Conservation (phyloP, 805 yeast genomes). For the Wickerhamiella brachini region DNA sequence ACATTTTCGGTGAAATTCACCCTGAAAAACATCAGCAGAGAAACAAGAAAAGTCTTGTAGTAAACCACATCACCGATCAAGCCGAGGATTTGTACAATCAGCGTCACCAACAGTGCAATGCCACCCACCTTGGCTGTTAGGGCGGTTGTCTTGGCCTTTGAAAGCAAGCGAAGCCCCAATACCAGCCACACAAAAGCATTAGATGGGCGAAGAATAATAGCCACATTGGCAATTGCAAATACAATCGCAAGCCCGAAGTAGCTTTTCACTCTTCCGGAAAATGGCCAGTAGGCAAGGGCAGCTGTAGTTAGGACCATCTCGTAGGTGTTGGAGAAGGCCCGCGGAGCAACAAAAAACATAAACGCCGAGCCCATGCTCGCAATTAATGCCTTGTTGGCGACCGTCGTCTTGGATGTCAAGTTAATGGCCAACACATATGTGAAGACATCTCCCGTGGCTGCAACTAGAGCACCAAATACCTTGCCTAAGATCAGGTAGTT, state of each 20-base stretch:
- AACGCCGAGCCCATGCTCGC: conserved; percentile 54
- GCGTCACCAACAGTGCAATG: background rate
- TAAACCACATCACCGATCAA: background rate
- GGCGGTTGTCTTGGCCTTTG: background rate
- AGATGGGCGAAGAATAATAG: conserved; percentile 74
- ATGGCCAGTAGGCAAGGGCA: conserved; percentile 59
- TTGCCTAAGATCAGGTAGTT: conserved; percentile 40
- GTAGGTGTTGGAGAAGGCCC: conserved; percentile 76
- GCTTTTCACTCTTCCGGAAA: background rate
- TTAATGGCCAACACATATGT: conserved; percentile 35
- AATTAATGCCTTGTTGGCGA: conserved; percentile 26
- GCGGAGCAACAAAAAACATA: conserved; percentile 66
- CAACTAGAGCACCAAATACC: conserved; percentile 50
- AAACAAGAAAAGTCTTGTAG: background rate
- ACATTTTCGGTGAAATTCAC: conserved; percentile 11
- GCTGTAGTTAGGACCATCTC: conserved; percentile 59
- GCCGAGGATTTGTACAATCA: background rate
- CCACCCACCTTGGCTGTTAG: background rate
- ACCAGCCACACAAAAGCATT: conserved; percentile 64
- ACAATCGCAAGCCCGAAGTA: conserved; percentile 23
- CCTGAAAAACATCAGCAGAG: conserved; percentile 7
- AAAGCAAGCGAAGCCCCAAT: conserved; percentile 32
- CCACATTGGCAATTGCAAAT: conserved; percentile 39
- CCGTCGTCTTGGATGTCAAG: conserved; percentile 12
- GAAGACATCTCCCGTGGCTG: conserved; percentile 58